Evolutionary conservation across 2,329 filamentous ascomycete genomes (phyloP).

Genomic region (Pseudogymnoascus sp.): DNA sequence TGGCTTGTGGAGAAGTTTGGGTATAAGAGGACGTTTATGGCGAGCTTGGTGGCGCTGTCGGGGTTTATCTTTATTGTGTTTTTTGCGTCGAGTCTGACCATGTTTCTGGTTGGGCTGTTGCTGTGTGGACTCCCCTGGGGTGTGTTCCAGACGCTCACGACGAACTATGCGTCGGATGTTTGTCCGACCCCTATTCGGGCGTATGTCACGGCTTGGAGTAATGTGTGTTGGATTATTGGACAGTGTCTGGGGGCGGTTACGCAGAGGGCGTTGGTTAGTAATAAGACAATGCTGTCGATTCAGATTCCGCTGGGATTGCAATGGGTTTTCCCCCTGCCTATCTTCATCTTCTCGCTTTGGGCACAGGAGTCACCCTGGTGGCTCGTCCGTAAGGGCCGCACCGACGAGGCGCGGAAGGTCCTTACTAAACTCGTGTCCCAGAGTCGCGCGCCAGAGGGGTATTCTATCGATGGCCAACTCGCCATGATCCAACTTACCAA

Average conservation of each 20-base stretch:
- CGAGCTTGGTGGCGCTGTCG: slow-evolving; percentile 33
- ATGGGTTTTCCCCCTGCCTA: slow-evolving; percentile 39
- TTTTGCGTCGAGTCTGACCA: slow-evolving; percentile 36
- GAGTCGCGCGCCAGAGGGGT: slow-evolving; percentile 37
- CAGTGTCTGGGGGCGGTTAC: slow-evolving; percentile 38
- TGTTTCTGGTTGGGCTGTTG: slow-evolving; percentile 37
- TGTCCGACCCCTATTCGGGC: slow-evolving; percentile 42
- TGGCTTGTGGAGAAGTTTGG: slow-evolving; percentile 39
- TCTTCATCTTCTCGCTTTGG: slow-evolving; percentile 34
- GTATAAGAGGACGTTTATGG: slow-evolving; percentile 38
- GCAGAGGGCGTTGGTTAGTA: slow-evolving; percentile 33
- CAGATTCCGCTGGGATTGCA: slow-evolving; percentile 38
- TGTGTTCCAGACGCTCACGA: slow-evolving; percentile 36
- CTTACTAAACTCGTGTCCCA: slow-evolving; percentile 31
- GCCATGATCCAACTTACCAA: slow-evolving; percentile 48
- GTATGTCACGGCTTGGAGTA: slow-evolving; percentile 43
- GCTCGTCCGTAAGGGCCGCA: slow-evolving; percentile 35
- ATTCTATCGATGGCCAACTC: slow-evolving; percentile 41
- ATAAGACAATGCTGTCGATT: slow-evolving; percentile 36
- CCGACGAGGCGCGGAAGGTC: slow-evolving; percentile 33
- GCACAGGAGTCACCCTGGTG: slow-evolving; percentile 41
- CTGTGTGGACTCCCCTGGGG: slow-evolving; percentile 40
- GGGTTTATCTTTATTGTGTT: slow-evolving; percentile 40
- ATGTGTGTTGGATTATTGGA: slow-evolving; percentile 42
- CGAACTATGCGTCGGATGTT: slow-evolving; percentile 33